Conservation (phyloP, 2,329 filamentous ascomycete genomes). For the Trichoderma atroviride region DNA sequence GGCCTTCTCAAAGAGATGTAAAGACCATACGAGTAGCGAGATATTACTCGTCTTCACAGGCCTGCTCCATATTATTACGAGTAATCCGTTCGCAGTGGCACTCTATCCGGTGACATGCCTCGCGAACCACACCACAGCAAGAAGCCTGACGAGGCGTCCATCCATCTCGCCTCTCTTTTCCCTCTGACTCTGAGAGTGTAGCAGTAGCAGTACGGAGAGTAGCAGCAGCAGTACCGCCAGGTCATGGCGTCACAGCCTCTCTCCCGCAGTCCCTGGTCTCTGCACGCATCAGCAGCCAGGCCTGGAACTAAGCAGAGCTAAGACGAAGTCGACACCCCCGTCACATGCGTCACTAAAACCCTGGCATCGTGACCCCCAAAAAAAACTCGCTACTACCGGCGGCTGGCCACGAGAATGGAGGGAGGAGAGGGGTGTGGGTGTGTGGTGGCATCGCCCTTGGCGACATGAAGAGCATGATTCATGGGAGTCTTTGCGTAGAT, state of each 20-base stretch:
- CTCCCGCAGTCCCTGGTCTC: not conserved
- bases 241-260: constrained; percentile 17
- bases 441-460: not conserved
- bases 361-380: constrained; percentile 23
- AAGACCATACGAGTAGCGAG: not conserved
- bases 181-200: too few species aligned
- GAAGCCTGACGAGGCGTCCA: constrained; percentile 21
- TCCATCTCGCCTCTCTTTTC: not conserved
- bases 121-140: constrained; percentile 7
- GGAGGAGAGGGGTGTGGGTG: not conserved
- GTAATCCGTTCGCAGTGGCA: constrained; percentile 1
- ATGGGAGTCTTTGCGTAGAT: not conserved
- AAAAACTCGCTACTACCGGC: not conserved
- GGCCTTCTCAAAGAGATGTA: constrained; percentile 5
- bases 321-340: not conserved
- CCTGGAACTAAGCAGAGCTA: not conserved
- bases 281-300: constrained; percentile 4
- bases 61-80: not conserved
- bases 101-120: constrained; percentile 15
- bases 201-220: not conserved
- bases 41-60: not conserved
- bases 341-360: constrained; percentile 25
- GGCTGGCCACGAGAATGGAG: not conserved
- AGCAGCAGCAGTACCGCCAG: not conserved
- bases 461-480: not conserved